Evolutionary conservation across 2,329 filamentous ascomycete genomes (phyloP).

Genomic region (Coniosporium tulheliwenetii): DNA sequence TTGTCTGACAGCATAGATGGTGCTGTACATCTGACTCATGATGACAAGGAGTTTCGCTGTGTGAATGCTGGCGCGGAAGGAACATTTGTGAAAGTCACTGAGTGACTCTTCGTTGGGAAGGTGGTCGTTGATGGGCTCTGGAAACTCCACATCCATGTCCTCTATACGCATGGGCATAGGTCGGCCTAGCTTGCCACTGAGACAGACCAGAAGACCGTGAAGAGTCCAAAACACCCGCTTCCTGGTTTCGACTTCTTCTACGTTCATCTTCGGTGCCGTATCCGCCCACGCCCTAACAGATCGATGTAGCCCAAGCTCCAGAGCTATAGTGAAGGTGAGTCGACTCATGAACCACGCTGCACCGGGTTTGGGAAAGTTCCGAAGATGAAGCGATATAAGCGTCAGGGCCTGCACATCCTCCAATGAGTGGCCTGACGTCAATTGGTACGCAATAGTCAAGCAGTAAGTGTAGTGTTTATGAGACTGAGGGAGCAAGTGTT

Average conservation of each 20-base stretch:
- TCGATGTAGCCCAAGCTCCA: constrained; percentile 63
- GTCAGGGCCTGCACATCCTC: constrained; percentile 58
- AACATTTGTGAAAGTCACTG: constrained; percentile 38
- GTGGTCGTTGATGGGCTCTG: constrained; percentile 56
- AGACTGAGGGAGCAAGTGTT: constrained; percentile 44
- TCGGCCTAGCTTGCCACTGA: constrained; percentile 60
- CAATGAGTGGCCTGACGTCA: constrained; percentile 46
- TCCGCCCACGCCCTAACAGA: constrained; percentile 44
- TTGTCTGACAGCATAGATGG: constrained; percentile 55
- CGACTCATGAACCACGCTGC: constrained; percentile 54
- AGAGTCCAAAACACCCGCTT: constrained; percentile 68
- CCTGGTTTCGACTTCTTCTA: constrained; percentile 58
- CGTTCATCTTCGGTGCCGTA: constrained; percentile 24
- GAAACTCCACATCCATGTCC: constrained; percentile 67
- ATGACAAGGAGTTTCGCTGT: constrained; percentile 50
- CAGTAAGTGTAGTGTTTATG: constrained; percentile 69
- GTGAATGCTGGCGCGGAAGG: constrained; percentile 50
- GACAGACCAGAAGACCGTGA: constrained; percentile 47
- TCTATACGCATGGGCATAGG: constrained; percentile 60
- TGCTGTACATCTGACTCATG: constrained; percentile 59
- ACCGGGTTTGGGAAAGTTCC: constrained; percentile 66
- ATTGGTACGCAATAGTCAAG: constrained; percentile 50
- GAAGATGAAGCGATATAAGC: constrained; percentile 55
- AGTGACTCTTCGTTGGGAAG: constrained; percentile 41
- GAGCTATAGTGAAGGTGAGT: constrained; percentile 49